These are phyloP conservation scores for Trametes sanguinea DNA, from an alignment of 768 basidiomycete species.

Conservation along the genomic window DNA sequence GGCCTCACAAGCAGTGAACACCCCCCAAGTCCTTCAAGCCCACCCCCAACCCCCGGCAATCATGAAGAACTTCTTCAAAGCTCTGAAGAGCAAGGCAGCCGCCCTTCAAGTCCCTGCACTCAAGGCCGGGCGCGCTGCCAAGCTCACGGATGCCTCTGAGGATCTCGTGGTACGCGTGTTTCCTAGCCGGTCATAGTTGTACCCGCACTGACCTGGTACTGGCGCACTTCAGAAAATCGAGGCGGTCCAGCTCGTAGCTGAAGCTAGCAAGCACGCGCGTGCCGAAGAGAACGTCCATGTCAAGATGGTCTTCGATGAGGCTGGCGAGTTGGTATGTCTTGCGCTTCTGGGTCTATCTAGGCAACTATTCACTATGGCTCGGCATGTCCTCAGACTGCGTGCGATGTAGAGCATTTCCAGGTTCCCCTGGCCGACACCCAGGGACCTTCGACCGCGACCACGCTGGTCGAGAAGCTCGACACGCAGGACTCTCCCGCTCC, in stretches of 20 bases:
- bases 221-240: slow-evolving; percentile 1
- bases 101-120: neutral
- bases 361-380: neutral
- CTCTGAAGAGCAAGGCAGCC: slow-evolving; percentile 2
- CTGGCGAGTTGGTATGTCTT: slow-evolving; percentile 5
- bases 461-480: slow-evolving; percentile 5
- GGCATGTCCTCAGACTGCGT: neutral
- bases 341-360: neutral
- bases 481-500: neutral
- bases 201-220: neutral
- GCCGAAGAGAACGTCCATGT: slow-evolving; percentile 13
- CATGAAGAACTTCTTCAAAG: slow-evolving; percentile 7
- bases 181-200: neutral
- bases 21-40: neutral
- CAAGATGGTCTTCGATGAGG: slow-evolving; percentile 10
- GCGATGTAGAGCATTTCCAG: slow-evolving; percentile 4
- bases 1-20: neutral
- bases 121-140: neutral
- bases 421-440: neutral
- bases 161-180: neutral
- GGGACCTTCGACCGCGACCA: neutral
- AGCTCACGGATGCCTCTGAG: neutral
- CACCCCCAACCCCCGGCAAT: neutral
- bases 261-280: slow-evolving; percentile 1
- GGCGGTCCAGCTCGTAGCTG: slow-evolving; percentile 10